Evolutionary conservation across 139 green algal species (phyloP).

Genomic region (Closterium sp.): DNA sequence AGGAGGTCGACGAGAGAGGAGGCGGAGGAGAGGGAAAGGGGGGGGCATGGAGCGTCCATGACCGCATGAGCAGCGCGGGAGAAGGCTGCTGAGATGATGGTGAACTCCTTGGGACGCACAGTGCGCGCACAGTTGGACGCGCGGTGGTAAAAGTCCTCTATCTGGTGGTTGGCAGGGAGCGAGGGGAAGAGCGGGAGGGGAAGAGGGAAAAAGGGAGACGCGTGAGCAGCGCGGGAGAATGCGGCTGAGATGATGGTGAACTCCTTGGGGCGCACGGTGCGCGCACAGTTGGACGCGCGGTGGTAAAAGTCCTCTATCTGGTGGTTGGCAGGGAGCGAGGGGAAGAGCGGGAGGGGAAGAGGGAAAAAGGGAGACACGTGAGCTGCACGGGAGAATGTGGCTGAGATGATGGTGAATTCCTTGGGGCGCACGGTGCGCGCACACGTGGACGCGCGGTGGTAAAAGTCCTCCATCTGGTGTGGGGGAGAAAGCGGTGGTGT

Average conservation of each 20-base stretch:
- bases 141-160: neutral
- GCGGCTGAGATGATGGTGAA: neutral
- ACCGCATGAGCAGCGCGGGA: neutral
- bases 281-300: neutral
- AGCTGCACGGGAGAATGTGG: neutral
- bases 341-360: too few relatives aligned
- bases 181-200: too few relatives aligned
- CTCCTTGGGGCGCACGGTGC: neutral
- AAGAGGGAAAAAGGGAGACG: too few relatives aligned
- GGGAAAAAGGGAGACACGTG: too few relatives aligned
- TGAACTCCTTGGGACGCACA: neutral
- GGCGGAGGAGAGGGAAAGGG: neutral
- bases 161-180: too few relatives aligned
- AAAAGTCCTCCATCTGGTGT: too few relatives aligned
- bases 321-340: too few relatives aligned
- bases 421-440: neutral
- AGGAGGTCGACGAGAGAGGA: neutral
- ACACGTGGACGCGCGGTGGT: neutral
- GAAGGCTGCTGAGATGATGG: neutral
- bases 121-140: neutral
- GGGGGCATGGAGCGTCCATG: neutral
- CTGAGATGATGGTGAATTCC: neutral
- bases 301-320: neutral
- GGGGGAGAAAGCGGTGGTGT: too few relatives aligned
- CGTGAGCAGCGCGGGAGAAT: neutral